Percentiles rank a stretch among this genome's conserved stretches.
These are phyloP conservation scores for Hypoxylon lienhwacheense DNA, from an alignment of 495 filamentous ascomycete genomes.

Conservation along the genomic window DNA sequence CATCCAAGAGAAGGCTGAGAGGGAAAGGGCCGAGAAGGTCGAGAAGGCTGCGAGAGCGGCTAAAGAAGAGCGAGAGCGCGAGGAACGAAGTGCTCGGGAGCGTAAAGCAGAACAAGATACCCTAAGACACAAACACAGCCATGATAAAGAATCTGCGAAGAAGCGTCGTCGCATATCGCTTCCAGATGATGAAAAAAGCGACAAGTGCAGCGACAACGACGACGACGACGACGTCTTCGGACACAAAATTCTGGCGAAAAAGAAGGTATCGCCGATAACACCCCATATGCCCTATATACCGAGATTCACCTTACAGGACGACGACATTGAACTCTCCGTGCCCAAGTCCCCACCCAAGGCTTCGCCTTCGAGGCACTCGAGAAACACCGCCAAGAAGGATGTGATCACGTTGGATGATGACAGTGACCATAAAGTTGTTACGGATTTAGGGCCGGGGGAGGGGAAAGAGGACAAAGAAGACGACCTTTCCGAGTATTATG, in stretches of 20 bases:
- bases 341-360: neutral
- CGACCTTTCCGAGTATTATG: conserved; percentile 40
- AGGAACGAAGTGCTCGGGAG: conserved; percentile 30
- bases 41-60: conserved; percentile 36
- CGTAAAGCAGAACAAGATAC: conserved; percentile 36
- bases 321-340: conserved; percentile 11
- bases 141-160: conserved; percentile 39
- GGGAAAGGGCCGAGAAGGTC: conserved; percentile 41
- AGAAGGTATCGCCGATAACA: conserved; percentile 14
- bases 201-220: conserved; percentile 19
- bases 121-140: conserved; percentile 15
- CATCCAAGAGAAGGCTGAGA: conserved; percentile 38
- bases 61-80: conserved; percentile 32
- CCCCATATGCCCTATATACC: conserved; percentile 23
- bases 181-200: conserved; percentile 22
- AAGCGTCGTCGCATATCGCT: conserved; percentile 30
- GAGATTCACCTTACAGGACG: conserved; percentile 21
- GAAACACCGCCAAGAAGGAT: conserved; percentile 7
- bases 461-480: conserved; percentile 27
- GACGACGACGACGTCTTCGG: conserved; percentile 17
- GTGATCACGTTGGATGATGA: conserved; percentile 22
- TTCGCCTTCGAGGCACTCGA: neutral
- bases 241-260: conserved; percentile 8
- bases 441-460: neutral
- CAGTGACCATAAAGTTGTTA: conserved; percentile 14